Percentiles rank a stretch among this genome's conserved stretches.
Evolutionary conservation across 1,284 basidiomycete genomes (phyloP).

Genomic region (Cystobasidium slooffiae): DNA sequence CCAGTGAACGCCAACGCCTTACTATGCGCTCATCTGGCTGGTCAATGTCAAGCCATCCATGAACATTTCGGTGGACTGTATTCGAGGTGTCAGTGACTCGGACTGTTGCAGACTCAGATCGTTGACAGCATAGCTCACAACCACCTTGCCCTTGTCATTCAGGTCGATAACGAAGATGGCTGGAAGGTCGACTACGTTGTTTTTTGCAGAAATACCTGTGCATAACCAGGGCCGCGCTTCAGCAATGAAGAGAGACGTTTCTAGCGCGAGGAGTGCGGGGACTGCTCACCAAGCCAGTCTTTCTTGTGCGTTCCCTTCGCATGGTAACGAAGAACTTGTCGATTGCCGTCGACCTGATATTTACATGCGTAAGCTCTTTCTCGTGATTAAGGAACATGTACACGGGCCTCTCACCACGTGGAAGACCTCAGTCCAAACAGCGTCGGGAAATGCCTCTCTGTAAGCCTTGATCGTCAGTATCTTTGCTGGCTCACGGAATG

Average conservation of each 20-base stretch:
- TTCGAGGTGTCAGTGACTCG: neutral
- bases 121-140: neutral
- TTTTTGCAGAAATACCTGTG: neutral
- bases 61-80: constrained; percentile 12
- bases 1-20: neutral
- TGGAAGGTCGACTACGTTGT: constrained; percentile 6
- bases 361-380: neutral
- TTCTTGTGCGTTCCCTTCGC: constrained; percentile 14
- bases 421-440: constrained; percentile 19
- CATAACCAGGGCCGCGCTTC: neutral
- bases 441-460: constrained; percentile 10
- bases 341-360: constrained; percentile 8
- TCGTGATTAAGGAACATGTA: neutral
- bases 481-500: neutral
- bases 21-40: constrained; percentile 3
- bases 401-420: neutral
- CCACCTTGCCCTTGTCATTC: constrained; percentile 8
- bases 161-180: constrained; percentile 14
- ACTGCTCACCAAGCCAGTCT: constrained; percentile 5
- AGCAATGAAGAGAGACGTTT: neutral
- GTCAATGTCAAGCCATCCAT: constrained; percentile 13
- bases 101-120: neutral
- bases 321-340: constrained; percentile 17
- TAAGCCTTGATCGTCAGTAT: neutral
- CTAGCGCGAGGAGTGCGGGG: too few relatives aligned